These are phyloP conservation scores for Tolypocladium sp. DNA, from an alignment of 2,329 filamentous ascomycete species.

Conservation along the genomic window DNA sequence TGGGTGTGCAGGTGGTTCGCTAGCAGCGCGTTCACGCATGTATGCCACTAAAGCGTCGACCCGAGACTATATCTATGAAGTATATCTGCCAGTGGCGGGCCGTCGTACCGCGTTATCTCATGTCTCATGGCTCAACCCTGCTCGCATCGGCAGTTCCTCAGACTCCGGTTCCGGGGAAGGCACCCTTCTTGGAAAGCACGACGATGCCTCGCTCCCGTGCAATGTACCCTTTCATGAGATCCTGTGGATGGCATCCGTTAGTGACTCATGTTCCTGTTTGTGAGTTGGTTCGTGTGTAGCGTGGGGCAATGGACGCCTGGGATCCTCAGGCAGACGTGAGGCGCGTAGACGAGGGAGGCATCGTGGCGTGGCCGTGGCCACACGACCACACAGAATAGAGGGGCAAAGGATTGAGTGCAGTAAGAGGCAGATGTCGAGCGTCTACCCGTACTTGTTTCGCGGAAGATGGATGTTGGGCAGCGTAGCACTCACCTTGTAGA, in stretches of 20 bases:
- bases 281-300: background rate
- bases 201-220: slow-evolving; percentile 82
- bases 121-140: background rate
- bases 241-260: slow-evolving; percentile 40
- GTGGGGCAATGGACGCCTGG: background rate
- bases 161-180: slow-evolving; percentile 83
- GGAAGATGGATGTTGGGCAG: background rate
- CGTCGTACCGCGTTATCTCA: background rate
- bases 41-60: background rate
- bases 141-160: slow-evolving; percentile 18
- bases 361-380: background rate
- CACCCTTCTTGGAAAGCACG: slow-evolving; percentile 84
- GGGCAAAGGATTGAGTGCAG: background rate
- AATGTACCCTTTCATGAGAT: slow-evolving; percentile 97
- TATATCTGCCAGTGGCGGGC: background rate
- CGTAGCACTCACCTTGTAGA: slow-evolving; percentile 71
- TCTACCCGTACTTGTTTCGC: background rate
- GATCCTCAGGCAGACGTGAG: background rate
- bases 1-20: background rate
- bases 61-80: background rate
- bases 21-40: background rate
- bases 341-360: background rate
- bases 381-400: background rate
- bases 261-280: slow-evolving; percentile 19
- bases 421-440: background rate